Evolutionary conservation across 2,329 filamentous ascomycete species (phyloP).

Genomic region (Diaporthe sp.): DNA sequence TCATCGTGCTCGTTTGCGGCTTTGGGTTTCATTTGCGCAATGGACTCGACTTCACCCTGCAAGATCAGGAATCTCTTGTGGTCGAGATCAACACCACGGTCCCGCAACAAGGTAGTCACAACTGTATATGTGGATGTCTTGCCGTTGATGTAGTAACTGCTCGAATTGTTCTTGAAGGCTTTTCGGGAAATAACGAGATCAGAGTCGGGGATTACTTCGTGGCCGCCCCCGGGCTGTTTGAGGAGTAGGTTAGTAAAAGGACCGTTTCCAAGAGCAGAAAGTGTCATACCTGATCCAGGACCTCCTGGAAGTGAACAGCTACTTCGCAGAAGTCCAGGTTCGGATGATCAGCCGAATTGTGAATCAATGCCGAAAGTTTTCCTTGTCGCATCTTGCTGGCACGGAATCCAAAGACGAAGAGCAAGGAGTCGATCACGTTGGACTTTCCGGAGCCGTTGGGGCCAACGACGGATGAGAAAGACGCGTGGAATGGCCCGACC

Average conservation of each 20-base stretch:
- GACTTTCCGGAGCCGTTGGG: slow-evolving; percentile 99
- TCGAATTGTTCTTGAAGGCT: slow-evolving; percentile 98
- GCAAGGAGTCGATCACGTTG: slow-evolving; percentile 96
- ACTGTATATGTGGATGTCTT: slow-evolving; percentile 92
- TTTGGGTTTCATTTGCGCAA: slow-evolving; percentile 99
- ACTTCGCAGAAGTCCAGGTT: slow-evolving; percentile 94
- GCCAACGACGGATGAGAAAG: slow-evolving; percentile 97
- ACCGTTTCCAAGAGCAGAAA: background rate
- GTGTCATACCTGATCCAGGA: slow-evolving; percentile 80
- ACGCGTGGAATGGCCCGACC: slow-evolving; percentile 96
- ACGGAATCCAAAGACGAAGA: slow-evolving; percentile 99
- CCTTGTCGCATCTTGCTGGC: slow-evolving; percentile 99
- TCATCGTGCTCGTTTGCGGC: slow-evolving; percentile 96
- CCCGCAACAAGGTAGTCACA: slow-evolving; percentile 88
- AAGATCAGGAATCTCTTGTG: slow-evolving; percentile 98
- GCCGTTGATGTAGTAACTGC: slow-evolving; percentile 97
- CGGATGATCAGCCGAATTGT: slow-evolving; percentile 91
- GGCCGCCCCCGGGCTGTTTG: slow-evolving; percentile 75
- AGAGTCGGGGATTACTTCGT: slow-evolving; percentile 85
- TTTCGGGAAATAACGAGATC: slow-evolving; percentile 89
- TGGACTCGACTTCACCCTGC: slow-evolving; percentile 98
- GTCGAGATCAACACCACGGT: slow-evolving; percentile 92
- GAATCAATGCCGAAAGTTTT: slow-evolving; percentile 97
- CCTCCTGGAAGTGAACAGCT: slow-evolving; percentile 95
- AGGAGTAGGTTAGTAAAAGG: slow-evolving; percentile 46